A percentile compares a stretch with the other conserved stretches of the same genome.
These are phyloP conservation scores for Candida sp. DNA, from an alignment of 1,139 yeast genomes.

Conservation along the genomic window DNA sequence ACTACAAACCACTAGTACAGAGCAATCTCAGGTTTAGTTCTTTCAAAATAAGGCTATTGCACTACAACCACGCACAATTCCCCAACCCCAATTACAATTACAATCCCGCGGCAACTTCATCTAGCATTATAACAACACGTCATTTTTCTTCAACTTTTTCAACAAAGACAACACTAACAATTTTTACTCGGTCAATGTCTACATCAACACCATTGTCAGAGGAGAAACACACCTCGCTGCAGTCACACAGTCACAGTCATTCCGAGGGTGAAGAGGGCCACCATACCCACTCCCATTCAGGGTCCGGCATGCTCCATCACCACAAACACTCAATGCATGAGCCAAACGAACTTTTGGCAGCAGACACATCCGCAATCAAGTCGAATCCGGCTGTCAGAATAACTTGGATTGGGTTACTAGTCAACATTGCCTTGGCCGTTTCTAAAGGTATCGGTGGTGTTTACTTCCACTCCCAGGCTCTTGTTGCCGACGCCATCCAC, in stretches of 20 bases:
- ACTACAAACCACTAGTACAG: not conserved
- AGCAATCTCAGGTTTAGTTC: not conserved
- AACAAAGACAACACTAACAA: conserved; percentile 2
- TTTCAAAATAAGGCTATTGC: not conserved
- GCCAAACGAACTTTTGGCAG: conserved; percentile 44
- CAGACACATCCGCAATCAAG: conserved; percentile 30
- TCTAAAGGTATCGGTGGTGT: conserved; percentile 91
- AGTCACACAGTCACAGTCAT: conserved; percentile 9
- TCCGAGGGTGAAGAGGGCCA: conserved; percentile 29
- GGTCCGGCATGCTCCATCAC: conserved; percentile 17
- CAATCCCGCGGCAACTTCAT: not conserved
- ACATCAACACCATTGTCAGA: not conserved
- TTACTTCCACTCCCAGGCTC: conserved; percentile 92
- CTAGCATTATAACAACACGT: conserved; percentile 2
- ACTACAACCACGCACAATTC: not conserved
- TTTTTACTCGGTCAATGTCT: conserved; percentile 8
- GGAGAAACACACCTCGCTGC: not conserved
- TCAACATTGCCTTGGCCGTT: conserved; percentile 83
- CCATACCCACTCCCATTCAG: conserved; percentile 22
- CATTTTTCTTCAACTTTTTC: conserved; percentile 11
- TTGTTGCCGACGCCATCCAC: conserved; percentile 93
- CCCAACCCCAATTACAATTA: not conserved
- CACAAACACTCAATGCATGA: conserved; percentile 41
- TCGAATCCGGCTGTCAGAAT: conserved; percentile 89
- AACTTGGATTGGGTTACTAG: conserved; percentile 88